Evolutionary conservation across 176 grass and related monocot genomes (phyloP).

Genomic region (Hordeum marinum): DNA sequence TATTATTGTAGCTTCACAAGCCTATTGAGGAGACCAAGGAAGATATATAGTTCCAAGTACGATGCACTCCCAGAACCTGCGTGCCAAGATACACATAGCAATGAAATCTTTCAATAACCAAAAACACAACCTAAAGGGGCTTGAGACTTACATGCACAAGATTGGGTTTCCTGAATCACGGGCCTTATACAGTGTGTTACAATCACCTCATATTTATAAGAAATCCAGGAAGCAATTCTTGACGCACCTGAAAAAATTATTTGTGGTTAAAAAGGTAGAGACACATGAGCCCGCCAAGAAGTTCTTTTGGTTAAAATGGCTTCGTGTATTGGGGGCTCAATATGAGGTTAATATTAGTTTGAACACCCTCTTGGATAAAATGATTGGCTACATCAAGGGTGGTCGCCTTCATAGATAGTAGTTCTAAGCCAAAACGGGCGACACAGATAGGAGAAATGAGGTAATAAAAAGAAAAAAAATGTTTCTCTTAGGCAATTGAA

Average conservation of each 20-base stretch:
- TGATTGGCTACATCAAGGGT: too few relatives aligned
- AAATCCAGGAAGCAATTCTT: slow-evolving; percentile 56
- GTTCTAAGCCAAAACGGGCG: background rate
- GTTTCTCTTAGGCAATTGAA: background rate
- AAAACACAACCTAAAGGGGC: slow-evolving; percentile 20
- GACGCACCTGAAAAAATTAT: slow-evolving; percentile 40
- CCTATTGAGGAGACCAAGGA: too few relatives aligned
- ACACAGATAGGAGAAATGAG: background rate
- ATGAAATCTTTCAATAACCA: slow-evolving; percentile 47
- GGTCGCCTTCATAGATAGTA: background rate
- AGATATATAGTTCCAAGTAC: background rate
- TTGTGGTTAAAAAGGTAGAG: slow-evolving; percentile 28
- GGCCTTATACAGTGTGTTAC: slow-evolving; percentile 32
- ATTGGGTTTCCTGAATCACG: slow-evolving; percentile 33
- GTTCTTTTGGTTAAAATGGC: slow-evolving; percentile 47
- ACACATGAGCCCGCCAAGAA: slow-evolving; percentile 25
- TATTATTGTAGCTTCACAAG: too few relatives aligned
- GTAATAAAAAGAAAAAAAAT: background rate
- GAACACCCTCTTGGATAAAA: slow-evolving; percentile 39
- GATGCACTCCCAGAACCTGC: background rate
- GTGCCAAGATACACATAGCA: slow-evolving; percentile 40
- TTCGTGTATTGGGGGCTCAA: slow-evolving; percentile 38
- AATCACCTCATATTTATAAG: slow-evolving; percentile 66
- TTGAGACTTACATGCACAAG: slow-evolving; percentile 21
- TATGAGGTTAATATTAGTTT: slow-evolving; percentile 36